Conservation (phyloP, 1,284 basidiomycete species). For the Dichomitus squalens region DNA sequence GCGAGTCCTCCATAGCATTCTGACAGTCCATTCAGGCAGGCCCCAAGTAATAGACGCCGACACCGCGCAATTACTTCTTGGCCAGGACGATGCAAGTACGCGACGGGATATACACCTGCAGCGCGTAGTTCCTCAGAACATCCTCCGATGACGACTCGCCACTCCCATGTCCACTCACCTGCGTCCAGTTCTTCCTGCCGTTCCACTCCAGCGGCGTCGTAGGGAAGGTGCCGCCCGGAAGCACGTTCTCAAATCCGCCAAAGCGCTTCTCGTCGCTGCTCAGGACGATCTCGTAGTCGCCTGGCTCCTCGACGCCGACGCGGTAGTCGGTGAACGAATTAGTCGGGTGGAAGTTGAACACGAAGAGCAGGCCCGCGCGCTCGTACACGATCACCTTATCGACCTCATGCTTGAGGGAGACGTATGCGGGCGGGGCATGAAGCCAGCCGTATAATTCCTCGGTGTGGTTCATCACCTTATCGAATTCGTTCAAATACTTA, state of each 20-base stretch:
- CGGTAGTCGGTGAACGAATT: slow-evolving; percentile 93
- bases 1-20: neutral
- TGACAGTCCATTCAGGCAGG: neutral
- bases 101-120: slow-evolving; percentile 78
- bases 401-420: slow-evolving; percentile 90
- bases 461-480: slow-evolving; percentile 89
- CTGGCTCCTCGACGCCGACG: slow-evolving; percentile 84
- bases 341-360: slow-evolving; percentile 95
- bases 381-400: slow-evolving; percentile 96
- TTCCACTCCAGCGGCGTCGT: slow-evolving; percentile 94
- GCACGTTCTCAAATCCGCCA: slow-evolving; percentile 88
- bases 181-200: slow-evolving; percentile 83
- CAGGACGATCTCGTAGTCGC: slow-evolving; percentile 85
- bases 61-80: slow-evolving; percentile 33
- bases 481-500: slow-evolving; percentile 92
- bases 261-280: slow-evolving; percentile 86
- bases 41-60: neutral
- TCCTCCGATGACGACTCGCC: neutral
- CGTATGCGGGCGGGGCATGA: slow-evolving; percentile 82
- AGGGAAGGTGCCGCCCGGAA: slow-evolving; percentile 65
- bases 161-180: slow-evolving; percentile 52
- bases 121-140: slow-evolving; percentile 8
- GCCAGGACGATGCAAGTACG: slow-evolving; percentile 77
- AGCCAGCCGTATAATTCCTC: slow-evolving; percentile 88
- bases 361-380: slow-evolving; percentile 88